These are phyloP conservation scores for Verticillium tricorpus DNA, from an alignment of 2,329 filamentous ascomycete species.

Conservation along the genomic window DNA sequence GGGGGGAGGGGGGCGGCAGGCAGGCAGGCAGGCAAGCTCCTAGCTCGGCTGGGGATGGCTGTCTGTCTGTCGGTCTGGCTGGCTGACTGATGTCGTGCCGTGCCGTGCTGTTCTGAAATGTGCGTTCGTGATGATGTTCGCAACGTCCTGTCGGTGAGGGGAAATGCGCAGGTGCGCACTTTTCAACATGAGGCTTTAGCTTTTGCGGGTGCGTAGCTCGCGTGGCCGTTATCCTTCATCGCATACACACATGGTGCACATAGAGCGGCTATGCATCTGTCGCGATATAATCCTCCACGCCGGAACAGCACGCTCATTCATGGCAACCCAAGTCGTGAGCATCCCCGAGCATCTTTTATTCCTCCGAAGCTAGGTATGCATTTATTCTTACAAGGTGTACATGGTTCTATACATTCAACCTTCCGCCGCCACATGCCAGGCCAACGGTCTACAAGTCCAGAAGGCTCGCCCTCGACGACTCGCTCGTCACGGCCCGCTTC, in stretches of 20 bases:
- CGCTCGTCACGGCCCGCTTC: slow-evolving; percentile 10
- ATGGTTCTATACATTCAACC: background rate
- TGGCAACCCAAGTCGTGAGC: background rate
- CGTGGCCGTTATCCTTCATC: background rate
- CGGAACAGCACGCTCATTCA: too few species aligned
- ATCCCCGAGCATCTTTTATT: background rate
- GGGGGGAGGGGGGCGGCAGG: background rate
- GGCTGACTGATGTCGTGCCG: background rate
- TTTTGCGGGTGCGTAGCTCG: background rate
- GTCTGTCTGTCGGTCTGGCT: slow-evolving; percentile 4
- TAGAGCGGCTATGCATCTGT: background rate
- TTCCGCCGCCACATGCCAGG: background rate
- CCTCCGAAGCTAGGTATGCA: background rate
- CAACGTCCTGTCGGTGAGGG: slow-evolving; percentile 17
- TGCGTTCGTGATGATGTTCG: slow-evolving; percentile 18
- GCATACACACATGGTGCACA: background rate
- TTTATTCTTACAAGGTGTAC: slow-evolving; percentile 1
- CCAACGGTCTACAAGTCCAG: background rate
- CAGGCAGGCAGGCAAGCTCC: too few species aligned
- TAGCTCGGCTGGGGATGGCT: slow-evolving; percentile 5
- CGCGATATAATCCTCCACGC: background rate
- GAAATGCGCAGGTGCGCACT: slow-evolving; percentile 21
- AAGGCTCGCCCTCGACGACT: background rate
- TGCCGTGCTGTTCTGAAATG: slow-evolving; percentile 19
- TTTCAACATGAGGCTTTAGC: slow-evolving; percentile 12